A percentile compares a stretch with the other conserved stretches of the same genome.
Conservation (phyloP, 2,329 filamentous ascomycete species). For the Botrytis medusae region DNA sequence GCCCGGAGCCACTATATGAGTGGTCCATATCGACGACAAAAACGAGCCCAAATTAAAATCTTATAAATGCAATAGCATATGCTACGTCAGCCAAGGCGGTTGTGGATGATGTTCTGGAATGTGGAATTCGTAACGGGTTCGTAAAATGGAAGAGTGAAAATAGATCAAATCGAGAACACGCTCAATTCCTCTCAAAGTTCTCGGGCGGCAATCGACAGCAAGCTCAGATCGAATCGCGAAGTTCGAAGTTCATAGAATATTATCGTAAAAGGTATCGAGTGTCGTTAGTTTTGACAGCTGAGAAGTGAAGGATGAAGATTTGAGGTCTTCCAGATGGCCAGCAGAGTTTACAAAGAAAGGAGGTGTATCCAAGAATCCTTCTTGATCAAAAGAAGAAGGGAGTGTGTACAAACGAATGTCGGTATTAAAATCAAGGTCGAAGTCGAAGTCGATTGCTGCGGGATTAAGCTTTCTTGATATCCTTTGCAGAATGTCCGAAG, state of each 20-base stretch:
- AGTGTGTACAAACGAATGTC: constrained; percentile 12
- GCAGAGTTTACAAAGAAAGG: constrained; percentile 10
- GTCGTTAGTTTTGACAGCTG: neutral
- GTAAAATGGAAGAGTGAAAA: constrained; percentile 12
- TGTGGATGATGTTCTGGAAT: constrained; percentile 17
- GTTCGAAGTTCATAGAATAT: neutral
- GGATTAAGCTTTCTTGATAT: neutral
- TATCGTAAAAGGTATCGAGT: constrained; percentile 1
- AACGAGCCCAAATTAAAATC: neutral
- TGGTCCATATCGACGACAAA: constrained; percentile 18
- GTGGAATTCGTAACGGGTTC: neutral
- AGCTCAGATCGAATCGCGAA: neutral
- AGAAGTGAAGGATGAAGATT: constrained; percentile 1
- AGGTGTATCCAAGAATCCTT: constrained; percentile 19
- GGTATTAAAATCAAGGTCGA: neutral
- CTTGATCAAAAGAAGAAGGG: neutral
- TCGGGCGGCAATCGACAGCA: neutral
- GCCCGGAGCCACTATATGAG: constrained; percentile 20
- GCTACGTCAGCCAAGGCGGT: constrained; percentile 9
- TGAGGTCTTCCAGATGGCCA: neutral
- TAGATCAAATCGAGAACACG: constrained; percentile 7
- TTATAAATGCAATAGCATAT: constrained; percentile 15
- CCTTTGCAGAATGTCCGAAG: neutral
- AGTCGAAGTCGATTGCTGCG: neutral
- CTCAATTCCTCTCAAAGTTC: neutral